Conservation (phyloP, 148 eudicot genomes). For the Drosera capensis region DNA sequence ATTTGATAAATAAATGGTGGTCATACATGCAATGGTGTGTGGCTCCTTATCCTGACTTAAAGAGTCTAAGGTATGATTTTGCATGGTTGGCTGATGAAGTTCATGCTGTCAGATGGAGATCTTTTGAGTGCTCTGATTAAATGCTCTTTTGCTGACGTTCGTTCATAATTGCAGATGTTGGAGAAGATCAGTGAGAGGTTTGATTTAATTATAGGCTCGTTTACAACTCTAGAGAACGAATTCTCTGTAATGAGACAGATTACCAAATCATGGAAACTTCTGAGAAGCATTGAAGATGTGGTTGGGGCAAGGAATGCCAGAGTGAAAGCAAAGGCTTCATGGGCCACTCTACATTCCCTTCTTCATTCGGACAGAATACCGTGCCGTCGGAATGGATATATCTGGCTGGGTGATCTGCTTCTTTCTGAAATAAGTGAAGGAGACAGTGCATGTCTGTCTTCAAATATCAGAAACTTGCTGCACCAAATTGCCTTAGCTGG, state of each 20-base stretch:
- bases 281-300: conserved; percentile 40
- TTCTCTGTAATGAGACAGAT: conserved; percentile 53
- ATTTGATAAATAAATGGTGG: no score
- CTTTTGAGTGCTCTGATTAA: background rate
- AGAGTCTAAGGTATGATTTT: no score
- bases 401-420: conserved; percentile 92
- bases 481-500: conserved; percentile 57
- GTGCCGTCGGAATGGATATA: conserved; percentile 80
- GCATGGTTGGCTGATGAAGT: no score
- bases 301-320: conserved; percentile 26
- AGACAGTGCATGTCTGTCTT: conserved; percentile 32
- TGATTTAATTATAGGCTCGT: conserved; percentile 61
- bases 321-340: conserved; percentile 51
- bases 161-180: conserved; percentile 44
- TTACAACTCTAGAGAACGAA: conserved; percentile 75
- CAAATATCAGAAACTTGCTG: conserved; percentile 56
- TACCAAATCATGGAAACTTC: conserved; percentile 53
- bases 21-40: no score
- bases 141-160: background rate
- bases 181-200: conserved; percentile 69
- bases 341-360: conserved; percentile 97
- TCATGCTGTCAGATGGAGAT: background rate
- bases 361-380: conserved; percentile 77
- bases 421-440: conserved; percentile 66
- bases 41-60: no score